Conservation (phyloP, 257 asterid genomes). For the Striga asiatica region DNA sequence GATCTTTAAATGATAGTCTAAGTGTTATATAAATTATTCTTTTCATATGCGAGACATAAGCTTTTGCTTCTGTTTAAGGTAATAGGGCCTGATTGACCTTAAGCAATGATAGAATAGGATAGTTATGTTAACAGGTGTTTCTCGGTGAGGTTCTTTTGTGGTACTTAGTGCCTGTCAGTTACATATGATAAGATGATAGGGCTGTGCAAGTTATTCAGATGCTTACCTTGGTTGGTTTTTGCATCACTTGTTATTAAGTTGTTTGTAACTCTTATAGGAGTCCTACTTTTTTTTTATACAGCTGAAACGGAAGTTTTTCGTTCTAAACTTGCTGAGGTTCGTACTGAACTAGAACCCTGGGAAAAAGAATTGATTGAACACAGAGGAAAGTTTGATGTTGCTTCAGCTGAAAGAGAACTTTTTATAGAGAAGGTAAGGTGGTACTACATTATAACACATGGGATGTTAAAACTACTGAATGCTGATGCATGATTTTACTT, state of each 20-base stretch:
- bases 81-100: neutral
- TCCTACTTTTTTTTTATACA: conserved; percentile 24
- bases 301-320: conserved; percentile 80
- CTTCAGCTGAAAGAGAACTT: conserved; percentile 67
- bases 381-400: conserved; percentile 81
- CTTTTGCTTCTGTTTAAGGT: neutral
- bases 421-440: conserved; percentile 55
- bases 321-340: conserved; percentile 71
- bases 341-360: conserved; percentile 91
- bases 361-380: conserved; percentile 82
- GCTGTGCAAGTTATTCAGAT: neutral
- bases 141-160: neutral
- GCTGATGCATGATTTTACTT: neutral
- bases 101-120: neutral
- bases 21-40: neutral
- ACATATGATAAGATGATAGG: neutral
- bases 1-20: neutral
- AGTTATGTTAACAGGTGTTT: neutral
- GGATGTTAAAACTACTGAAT: neutral
- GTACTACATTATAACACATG: neutral
- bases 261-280: neutral
- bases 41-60: neutral
- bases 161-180: neutral
- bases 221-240: neutral
- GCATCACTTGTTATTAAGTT: conserved; percentile 2